Evolutionary conservation across 2,329 filamentous ascomycete genomes (phyloP).

Genomic region (Diaporthe citrichinensis): DNA sequence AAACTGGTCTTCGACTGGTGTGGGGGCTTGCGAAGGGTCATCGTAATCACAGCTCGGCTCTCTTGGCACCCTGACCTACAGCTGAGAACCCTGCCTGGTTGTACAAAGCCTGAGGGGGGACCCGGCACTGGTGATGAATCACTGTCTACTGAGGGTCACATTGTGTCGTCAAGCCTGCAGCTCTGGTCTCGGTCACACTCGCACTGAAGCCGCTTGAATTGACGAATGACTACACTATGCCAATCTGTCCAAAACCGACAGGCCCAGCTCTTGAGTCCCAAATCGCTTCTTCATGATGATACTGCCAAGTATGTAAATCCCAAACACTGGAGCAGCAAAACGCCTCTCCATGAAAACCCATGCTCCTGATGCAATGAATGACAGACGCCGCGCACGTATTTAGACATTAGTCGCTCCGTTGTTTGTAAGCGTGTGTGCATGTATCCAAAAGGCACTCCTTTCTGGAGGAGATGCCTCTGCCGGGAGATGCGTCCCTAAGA

Average conservation of each 20-base stretch:
- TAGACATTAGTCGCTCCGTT: constrained; percentile 28
- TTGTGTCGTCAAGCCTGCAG: background rate
- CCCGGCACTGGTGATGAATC: background rate
- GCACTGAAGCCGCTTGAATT: background rate
- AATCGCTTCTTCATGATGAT: constrained; percentile 20
- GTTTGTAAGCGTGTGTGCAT: constrained; percentile 12
- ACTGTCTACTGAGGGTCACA: constrained; percentile 4
- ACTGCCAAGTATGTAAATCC: constrained; percentile 2
- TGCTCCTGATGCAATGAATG: constrained; percentile 28
- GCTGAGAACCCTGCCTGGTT: background rate
- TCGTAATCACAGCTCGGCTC: background rate
- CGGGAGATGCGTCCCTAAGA: background rate
- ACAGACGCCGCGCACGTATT: constrained; percentile 26
- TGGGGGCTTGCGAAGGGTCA: background rate
- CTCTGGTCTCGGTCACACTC: background rate
- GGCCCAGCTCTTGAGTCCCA: background rate
- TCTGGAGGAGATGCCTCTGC: background rate
- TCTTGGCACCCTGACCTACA: background rate
- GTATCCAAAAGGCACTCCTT: background rate
- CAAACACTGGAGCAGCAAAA: background rate
- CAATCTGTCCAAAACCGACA: constrained; percentile 1
- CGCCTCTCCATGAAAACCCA: constrained; percentile 10
- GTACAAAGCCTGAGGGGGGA: background rate
- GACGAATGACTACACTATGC: background rate
- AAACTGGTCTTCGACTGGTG: background rate